Percentiles rank a stretch among this genome's conserved stretches.
Conservation (phyloP, 768 basidiomycete species). For the Inosperma sp. region DNA sequence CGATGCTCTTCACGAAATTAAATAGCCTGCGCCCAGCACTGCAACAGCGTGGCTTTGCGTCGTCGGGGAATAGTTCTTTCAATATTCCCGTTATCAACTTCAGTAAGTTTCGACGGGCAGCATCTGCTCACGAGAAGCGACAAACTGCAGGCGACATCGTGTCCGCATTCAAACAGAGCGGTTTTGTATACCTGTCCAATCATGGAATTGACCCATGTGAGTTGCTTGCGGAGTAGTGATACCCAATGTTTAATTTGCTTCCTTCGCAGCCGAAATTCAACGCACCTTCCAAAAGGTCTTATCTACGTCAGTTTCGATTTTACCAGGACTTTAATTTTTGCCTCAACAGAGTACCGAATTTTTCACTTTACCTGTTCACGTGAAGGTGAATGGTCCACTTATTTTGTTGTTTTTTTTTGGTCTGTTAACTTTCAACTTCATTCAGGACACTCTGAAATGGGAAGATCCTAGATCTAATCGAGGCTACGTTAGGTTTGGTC, state of each 20-base stretch:
- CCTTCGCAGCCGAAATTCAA: constrained; percentile 41
- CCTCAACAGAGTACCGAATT: constrained; percentile 64
- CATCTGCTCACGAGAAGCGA: constrained; percentile 52
- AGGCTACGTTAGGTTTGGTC: constrained; percentile 75
- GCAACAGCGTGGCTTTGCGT: no score
- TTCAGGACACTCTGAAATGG: constrained; percentile 72
- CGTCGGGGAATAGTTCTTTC: constrained; percentile 42
- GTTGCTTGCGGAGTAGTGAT: constrained; percentile 15
- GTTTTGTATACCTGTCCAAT: constrained; percentile 73
- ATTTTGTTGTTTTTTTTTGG: not conserved
- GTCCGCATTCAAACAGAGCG: constrained; percentile 72
- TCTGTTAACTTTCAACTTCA: no score
- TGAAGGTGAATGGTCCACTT: constrained; percentile 43
- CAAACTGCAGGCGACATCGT: constrained; percentile 64
- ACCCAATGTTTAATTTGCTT: not conserved
- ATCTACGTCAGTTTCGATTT: not conserved
- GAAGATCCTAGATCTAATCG: constrained; percentile 82
- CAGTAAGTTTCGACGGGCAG: constrained; percentile 52
- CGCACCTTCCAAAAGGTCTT: constrained; percentile 62
- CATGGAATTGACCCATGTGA: constrained; percentile 61
- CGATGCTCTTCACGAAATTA: no score
- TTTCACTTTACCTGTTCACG: constrained; percentile 58
- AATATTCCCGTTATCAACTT: constrained; percentile 79
- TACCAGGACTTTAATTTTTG: no score
- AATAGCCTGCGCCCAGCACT: no score